Percentiles rank a stretch among this genome's conserved stretches.
phyloP scores from a whole-genome alignment of 495 filamentous ascomycete species.

The Neurospora tetrasperma region DNA sequence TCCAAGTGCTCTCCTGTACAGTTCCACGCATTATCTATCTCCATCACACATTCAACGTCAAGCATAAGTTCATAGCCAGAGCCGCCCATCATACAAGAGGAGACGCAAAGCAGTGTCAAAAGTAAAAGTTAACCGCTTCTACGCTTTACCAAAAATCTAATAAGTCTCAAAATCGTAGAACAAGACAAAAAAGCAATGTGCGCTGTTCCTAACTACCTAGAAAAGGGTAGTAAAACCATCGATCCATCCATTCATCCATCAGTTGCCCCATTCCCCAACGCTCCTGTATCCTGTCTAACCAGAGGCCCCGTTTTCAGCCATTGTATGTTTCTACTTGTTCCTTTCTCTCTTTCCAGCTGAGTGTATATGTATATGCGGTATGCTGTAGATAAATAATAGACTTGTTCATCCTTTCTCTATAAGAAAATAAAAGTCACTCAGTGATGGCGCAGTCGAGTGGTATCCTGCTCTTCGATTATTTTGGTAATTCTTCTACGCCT shows the following conservation, averaged over 20 bases:
- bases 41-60: neutral
- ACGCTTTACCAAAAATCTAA: neutral
- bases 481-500: conserved; percentile 1
- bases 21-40: neutral
- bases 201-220: neutral
- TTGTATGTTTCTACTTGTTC: neutral
- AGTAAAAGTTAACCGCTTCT: neutral
- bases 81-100: neutral
- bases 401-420: neutral
- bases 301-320: neutral
- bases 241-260: neutral
- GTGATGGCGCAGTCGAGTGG: neutral
- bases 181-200: neutral
- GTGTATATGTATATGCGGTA: neutral
- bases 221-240: neutral
- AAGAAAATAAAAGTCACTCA: neutral
- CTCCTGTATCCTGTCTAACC: neutral
- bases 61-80: neutral
- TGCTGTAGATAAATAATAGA: neutral
- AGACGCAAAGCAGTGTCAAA: neutral
- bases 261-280: neutral
- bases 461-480: neutral
- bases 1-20: neutral
- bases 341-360: neutral
- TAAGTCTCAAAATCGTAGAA: neutral